Percentiles rank a stretch among this genome's conserved stretches.
Conservation (phyloP, 23 red algal species). For the Cyanidiococcus yangmingshanensis region DNA sequence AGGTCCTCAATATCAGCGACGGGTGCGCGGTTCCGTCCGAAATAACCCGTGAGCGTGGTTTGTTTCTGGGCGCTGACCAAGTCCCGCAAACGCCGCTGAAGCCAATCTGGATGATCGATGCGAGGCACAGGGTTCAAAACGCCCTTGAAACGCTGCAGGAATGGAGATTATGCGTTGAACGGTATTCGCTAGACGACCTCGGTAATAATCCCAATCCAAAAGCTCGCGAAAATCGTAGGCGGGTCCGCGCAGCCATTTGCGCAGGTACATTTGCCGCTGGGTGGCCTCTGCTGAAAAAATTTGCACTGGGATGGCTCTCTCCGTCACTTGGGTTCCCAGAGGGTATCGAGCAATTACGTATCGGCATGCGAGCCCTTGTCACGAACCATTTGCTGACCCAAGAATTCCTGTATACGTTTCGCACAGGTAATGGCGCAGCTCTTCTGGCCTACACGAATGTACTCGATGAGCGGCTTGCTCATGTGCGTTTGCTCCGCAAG, state of each 20-base stretch:
- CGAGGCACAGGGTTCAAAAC: slow-evolving; percentile 74
- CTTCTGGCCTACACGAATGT: slow-evolving; percentile 74
- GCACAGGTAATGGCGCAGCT: slow-evolving; percentile 83
- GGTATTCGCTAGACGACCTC: slow-evolving; percentile 53
- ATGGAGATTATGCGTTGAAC: slow-evolving; percentile 89
- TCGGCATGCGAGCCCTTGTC: slow-evolving; percentile 67
- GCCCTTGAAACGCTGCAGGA: slow-evolving; percentile 72
- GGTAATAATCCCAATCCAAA: slow-evolving; percentile 97
- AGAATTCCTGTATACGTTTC: slow-evolving; percentile 72
- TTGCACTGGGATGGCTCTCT: slow-evolving; percentile 71
- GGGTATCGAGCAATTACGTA: slow-evolving; percentile 78
- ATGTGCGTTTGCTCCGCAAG: slow-evolving; percentile 95
- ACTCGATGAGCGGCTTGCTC: slow-evolving; percentile 71
- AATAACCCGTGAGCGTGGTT: slow-evolving; percentile 47
- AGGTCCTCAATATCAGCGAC: not conserved
- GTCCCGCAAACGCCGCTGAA: slow-evolving; percentile 50
- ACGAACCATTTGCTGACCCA: slow-evolving; percentile 59
- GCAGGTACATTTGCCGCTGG: slow-evolving; percentile 39
- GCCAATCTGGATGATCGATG: slow-evolving; percentile 80
- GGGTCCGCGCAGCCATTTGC: slow-evolving; percentile 56
- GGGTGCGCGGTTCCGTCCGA: not conserved
- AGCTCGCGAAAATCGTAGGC: slow-evolving; percentile 46
- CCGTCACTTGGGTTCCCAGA: slow-evolving; percentile 66
- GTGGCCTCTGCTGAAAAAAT: slow-evolving; percentile 52
- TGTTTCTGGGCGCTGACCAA: slow-evolving; percentile 47